These are phyloP conservation scores for Aquilaria agallochum DNA, from an alignment of 441 rosid species.

Conservation along the genomic window DNA sequence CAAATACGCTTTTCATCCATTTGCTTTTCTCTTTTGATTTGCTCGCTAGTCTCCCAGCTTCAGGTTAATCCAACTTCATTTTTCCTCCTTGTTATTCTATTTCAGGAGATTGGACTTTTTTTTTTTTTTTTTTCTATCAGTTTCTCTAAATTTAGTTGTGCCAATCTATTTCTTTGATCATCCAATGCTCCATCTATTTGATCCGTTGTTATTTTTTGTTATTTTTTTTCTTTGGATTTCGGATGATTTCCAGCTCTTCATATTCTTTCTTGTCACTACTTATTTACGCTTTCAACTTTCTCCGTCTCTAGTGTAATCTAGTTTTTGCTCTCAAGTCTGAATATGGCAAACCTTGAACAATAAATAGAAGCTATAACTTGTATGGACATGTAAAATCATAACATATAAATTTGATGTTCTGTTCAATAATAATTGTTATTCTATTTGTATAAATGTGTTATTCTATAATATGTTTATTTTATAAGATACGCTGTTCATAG, in stretches of 20 bases:
- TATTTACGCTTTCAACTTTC: too few relatives aligned
- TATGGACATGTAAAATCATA: too few relatives aligned
- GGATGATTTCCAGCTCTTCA: not conserved
- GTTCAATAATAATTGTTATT: too few relatives aligned
- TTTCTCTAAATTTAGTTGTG: not conserved
- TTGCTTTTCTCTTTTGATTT: not conserved
- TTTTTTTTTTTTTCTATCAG: not conserved
- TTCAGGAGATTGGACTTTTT: constrained; percentile 4
- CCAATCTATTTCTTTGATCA: not conserved
- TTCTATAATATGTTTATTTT: too few relatives aligned
- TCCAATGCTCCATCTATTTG: not conserved
- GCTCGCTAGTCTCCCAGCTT: not conserved
- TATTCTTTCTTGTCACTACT: not conserved
- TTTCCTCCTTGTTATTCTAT: not conserved
- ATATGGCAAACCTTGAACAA: too few relatives aligned
- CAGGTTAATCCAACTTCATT: not conserved
- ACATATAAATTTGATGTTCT: too few relatives aligned
- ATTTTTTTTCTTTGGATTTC: not conserved
- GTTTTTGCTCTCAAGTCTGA: not conserved
- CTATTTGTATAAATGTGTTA: too few relatives aligned
- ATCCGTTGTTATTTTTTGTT: not conserved
- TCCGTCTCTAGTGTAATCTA: not conserved
- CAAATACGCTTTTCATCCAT: not conserved
- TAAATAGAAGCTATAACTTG: too few relatives aligned
- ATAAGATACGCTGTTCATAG: too few relatives aligned